Base-by-base conservation (phyloP, 805 yeast genomes). In the Candida koratica region DNA sequence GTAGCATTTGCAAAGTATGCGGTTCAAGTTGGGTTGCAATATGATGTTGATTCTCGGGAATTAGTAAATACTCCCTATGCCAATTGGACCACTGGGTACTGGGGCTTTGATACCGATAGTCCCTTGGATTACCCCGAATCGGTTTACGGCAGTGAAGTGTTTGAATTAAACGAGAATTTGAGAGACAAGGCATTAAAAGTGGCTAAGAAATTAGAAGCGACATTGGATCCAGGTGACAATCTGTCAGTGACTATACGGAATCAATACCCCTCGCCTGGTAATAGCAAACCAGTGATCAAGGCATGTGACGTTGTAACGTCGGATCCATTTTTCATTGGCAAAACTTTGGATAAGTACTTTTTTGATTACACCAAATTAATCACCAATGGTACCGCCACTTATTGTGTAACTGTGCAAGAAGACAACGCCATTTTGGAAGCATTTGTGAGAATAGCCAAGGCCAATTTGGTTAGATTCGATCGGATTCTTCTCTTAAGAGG, bases 401-500 rank as follows among this genome's bases (percentile, higher is more conserved):
- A 77, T 62, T 75, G 82, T 54, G 52, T 78, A 28, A 71, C 82
- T 29, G 81, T 80, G 37, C 83, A 78, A 55, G 85, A 79, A 55
- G 85, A 79, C 52, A 74, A 77, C 51, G 84, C 84, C 12, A 63
- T 79, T 11, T 67, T 79, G 49, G 83, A 78, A 53, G 75, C 77
- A 6, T 55, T 79, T 38, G 47, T 75, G 31, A 71, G 85, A 61
- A 67, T 71, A 49, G 73, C 73, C 42, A 61, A 60, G 41, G 64
- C 61, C 45, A 81, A 79, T 7, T 62, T 77, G 41, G 75, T 73
- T 35, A 81, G 77, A 53, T 79, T 58, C 53, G 58, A 69, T 42
- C 70, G 84, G 58, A 64, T 79, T 42, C 75, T 77, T 9, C 63
- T 77, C 17, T 61, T 77, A 75, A 74, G 84, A 64, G 64, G 81